Evolutionary conservation across 371 early-diverging fungal genomes (phyloP), one percentile per base, ranked within the genome.

Genomic region (Mortierella sp.): DNA sequence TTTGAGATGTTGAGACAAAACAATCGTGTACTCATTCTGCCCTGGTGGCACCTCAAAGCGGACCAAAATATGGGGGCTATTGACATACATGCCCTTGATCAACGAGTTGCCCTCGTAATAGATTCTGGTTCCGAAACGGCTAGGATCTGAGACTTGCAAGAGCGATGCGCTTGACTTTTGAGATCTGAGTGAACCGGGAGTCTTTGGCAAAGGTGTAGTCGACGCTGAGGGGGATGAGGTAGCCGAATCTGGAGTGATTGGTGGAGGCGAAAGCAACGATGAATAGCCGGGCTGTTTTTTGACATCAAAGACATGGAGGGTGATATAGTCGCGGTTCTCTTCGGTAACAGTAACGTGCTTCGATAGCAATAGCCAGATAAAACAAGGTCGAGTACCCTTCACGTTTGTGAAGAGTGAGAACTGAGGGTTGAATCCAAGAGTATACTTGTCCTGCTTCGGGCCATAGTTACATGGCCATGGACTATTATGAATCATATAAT

Each of bases 261-360:
- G 62, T 4, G 63, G 61, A 4, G 73, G 46, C 4, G 72, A 66
- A 9, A 59, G 61, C 1, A 62, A 58, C 5, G 57, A 6, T 6
- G 65, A 43, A 25, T 76, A 55, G 30, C 73, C 62, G 7, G 46
- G 60, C 66, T 69, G 74, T 48, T 86, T 82, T 50, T 92, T 89
- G 57, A 86, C 82, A 47, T 87, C 86, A 73, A 92, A 96, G 4
- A 96, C 86, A 80, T 95, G 95, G 9, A 95, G 68, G 1, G 97
- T 92, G 48, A 95, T 94, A 68, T 89, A 96, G 62, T 96, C 95
- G 15, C 84, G 84, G 74, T 94, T 95, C 66, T 94, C 93, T 63
- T 93, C 95, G 43, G 93, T 94, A 44, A 86, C 84, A 29, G 88
- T 89, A 47, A 94, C 85, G 62, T 96, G 96, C 74, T 95, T 95